These are phyloP conservation scores for Trichoderma hamatum DNA, from an alignment of 2,329 filamentous ascomycete genomes.

Conservation along the genomic window DNA sequence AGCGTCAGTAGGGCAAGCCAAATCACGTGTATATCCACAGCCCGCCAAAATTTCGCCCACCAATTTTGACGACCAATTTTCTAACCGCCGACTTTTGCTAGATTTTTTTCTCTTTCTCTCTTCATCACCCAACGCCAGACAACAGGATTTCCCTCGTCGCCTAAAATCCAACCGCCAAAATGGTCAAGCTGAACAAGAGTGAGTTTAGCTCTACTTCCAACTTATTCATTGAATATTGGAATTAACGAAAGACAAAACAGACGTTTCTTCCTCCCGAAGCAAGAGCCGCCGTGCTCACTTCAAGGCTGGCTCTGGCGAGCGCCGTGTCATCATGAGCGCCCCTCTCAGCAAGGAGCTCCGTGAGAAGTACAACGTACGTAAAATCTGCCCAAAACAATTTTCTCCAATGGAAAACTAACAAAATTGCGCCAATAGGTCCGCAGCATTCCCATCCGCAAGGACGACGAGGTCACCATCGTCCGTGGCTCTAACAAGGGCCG, in stretches of 20 bases:
- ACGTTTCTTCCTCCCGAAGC: constrained; percentile 78
- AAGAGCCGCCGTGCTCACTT: constrained; percentile 99
- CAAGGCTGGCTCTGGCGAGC: constrained; percentile 88
- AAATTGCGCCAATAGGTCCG: constrained; percentile 65
- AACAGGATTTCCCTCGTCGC: constrained; percentile 33
- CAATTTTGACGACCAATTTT: constrained; percentile 27
- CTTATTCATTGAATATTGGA: background rate
- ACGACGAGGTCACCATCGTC: constrained; percentile 91
- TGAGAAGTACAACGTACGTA: constrained; percentile 97
- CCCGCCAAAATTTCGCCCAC: constrained; percentile 40
- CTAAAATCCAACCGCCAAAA: constrained; percentile 49
- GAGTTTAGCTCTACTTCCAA: constrained; percentile 41
- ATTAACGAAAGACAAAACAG: constrained; percentile 42
- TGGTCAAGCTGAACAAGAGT: constrained; percentile 72
- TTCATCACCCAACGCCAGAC: constrained; percentile 38
- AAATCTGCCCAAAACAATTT: background rate
- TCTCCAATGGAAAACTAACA: constrained; percentile 23
- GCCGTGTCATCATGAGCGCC: constrained; percentile 96
- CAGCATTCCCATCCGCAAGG: constrained; percentile 96
- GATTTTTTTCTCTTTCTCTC: constrained; percentile 14
- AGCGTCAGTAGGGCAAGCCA: constrained; percentile 24
- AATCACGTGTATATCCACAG: constrained; percentile 40
- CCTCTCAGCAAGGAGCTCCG: constrained; percentile 95
- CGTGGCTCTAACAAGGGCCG: constrained; percentile 95
- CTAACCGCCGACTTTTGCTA: constrained; percentile 10